Evolutionary conservation across 2,329 filamentous ascomycete species (phyloP).

Genomic region (Cladobotryum protrusum): DNA sequence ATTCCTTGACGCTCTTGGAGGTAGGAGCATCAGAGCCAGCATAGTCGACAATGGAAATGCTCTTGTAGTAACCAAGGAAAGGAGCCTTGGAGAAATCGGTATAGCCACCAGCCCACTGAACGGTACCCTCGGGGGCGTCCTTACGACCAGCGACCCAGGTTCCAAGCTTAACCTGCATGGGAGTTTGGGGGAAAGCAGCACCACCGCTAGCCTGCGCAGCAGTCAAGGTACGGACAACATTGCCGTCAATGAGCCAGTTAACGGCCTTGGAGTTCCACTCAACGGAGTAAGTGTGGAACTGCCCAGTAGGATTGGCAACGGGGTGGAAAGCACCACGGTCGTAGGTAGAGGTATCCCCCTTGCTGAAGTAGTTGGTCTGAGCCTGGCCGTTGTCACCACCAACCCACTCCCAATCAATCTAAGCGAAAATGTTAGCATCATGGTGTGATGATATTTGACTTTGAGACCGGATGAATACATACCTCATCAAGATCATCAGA

Average conservation of each 20-base stretch:
- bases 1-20: slow-evolving; percentile 39
- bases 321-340: slow-evolving; percentile 60
- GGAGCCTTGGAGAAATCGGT: slow-evolving; percentile 46
- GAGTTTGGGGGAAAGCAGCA: slow-evolving; percentile 60
- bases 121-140: slow-evolving; percentile 61
- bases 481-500: slow-evolving; percentile 73
- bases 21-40: slow-evolving; percentile 40
- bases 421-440: not conserved
- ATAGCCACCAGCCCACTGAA: slow-evolving; percentile 63
- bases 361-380: slow-evolving; percentile 79
- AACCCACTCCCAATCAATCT: slow-evolving; percentile 96
- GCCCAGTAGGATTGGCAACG: slow-evolving; percentile 43
- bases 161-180: slow-evolving; percentile 65
- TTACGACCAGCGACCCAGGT: slow-evolving; percentile 57
- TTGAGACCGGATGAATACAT: not conserved
- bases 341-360: slow-evolving; percentile 64
- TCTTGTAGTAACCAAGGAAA: slow-evolving; percentile 52
- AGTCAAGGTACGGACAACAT: slow-evolving; percentile 54
- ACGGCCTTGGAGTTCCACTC: slow-evolving; percentile 61
- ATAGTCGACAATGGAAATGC: slow-evolving; percentile 48
- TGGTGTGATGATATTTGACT: not conserved
- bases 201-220: slow-evolving; percentile 53
- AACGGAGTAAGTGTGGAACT: slow-evolving; percentile 59
- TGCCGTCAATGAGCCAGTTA: slow-evolving; percentile 60
- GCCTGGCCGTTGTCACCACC: slow-evolving; percentile 63